phyloP scores from a whole-genome alignment of 208 protist species.

The Kentomonas sorsogonicus region DNA sequence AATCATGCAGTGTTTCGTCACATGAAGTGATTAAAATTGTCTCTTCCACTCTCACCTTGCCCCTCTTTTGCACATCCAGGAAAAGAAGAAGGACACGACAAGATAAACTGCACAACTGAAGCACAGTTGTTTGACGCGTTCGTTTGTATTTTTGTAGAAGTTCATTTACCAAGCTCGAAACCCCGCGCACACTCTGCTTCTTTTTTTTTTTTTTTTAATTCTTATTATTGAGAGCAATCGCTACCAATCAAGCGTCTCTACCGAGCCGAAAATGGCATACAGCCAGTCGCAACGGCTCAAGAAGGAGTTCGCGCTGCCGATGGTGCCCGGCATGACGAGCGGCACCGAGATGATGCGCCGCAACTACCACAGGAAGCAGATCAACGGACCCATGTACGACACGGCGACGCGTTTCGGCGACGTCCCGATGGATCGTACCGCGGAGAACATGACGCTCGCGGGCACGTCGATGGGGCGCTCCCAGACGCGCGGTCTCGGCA shows the following conservation, averaged over 20 bases:
- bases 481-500: conserved; percentile 8
- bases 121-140: too few species aligned
- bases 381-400: conserved; percentile 32
- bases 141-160: too few species aligned
- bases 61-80: too few species aligned
- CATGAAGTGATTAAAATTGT: too few species aligned
- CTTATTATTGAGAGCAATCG: neutral
- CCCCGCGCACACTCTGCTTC: neutral
- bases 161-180: too few species aligned
- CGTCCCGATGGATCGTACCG: conserved; percentile 49
- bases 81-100: too few species aligned
- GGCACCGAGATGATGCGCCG: conserved; percentile 88
- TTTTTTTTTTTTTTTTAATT: neutral
- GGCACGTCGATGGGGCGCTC: conserved; percentile 6
- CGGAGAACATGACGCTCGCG: conserved; percentile 13
- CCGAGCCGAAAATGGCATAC: conserved; percentile 49
- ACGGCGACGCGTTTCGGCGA: conserved; percentile 40
- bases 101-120: too few species aligned
- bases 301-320: conserved; percentile 86
- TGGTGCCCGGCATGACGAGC: conserved; percentile 83
- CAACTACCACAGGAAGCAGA: conserved; percentile 82
- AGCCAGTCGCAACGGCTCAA: conserved; percentile 73
- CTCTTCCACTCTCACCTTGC: neutral
- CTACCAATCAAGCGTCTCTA: neutral
- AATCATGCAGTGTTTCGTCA: too few species aligned